phyloP scores from a whole-genome alignment of 129 eudicot genomes.

The Flaveria trinervia region DNA sequence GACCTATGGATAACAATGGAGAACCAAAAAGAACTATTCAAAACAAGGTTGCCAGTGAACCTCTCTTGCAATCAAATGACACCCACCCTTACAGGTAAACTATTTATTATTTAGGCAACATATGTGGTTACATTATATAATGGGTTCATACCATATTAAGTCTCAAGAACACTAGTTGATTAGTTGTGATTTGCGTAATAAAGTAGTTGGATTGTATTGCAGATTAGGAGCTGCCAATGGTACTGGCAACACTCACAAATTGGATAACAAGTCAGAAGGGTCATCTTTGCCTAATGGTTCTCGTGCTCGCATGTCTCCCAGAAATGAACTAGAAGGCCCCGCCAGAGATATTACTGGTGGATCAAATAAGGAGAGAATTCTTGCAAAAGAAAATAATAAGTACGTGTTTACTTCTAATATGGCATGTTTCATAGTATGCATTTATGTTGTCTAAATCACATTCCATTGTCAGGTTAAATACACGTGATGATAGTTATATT shows the following conservation, averaged over 20 bases:
- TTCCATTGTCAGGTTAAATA: constrained; percentile 51
- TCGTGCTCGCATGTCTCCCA: constrained; percentile 53
- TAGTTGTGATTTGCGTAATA: constrained; percentile 14
- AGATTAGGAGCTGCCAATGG: constrained; percentile 67
- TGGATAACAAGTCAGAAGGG: constrained; percentile 69
- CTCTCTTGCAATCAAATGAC: constrained; percentile 53
- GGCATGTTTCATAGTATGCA: not conserved
- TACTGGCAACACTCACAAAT: constrained; percentile 46
- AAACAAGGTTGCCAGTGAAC: constrained; percentile 56
- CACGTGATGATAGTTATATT: constrained; percentile 55
- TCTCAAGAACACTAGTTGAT: not conserved
- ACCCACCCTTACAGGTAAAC: constrained; percentile 58
- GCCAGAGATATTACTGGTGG: constrained; percentile 55
- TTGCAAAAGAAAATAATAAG: constrained; percentile 67
- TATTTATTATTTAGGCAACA: constrained; percentile 18
- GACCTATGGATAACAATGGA: constrained; percentile 63
- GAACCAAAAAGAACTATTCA: constrained; percentile 59
- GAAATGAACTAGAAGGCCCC: constrained; percentile 66
- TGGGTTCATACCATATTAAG: constrained; percentile 5
- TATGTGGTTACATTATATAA: constrained; percentile 10
- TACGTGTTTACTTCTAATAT: constrained; percentile 34
- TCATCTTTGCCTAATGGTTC: constrained; percentile 49
- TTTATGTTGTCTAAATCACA: constrained; percentile 14
- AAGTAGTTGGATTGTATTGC: constrained; percentile 17
- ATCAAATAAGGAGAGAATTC: constrained; percentile 58